Evolutionary conservation across 192 early-diverging fungal genomes (phyloP).

Genomic region (Paraglomus occultum): DNA sequence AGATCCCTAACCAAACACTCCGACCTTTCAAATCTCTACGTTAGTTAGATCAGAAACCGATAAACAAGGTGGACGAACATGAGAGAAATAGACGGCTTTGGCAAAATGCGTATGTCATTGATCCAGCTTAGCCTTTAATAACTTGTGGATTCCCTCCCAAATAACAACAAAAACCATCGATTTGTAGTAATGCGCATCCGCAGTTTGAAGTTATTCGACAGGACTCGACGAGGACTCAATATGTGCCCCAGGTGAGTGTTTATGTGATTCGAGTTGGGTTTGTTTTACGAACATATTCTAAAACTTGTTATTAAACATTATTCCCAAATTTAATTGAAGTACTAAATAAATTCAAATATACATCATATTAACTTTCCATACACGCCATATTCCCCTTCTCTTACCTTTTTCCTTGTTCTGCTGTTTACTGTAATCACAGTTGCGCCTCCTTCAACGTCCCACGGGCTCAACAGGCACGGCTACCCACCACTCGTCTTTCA

Average conservation of each 20-base stretch:
- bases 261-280: no score
- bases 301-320: no score
- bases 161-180: no score
- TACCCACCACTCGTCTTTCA: background rate
- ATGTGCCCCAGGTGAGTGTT: slow-evolving; percentile 20
- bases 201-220: slow-evolving; percentile 13
- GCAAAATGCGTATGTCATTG: slow-evolving; percentile 25
- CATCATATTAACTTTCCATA: no score
- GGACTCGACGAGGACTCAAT: slow-evolving; percentile 23
- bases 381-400: background rate
- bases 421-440: background rate
- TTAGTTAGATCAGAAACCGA: slow-evolving; percentile 27
- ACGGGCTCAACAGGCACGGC: slow-evolving; percentile 7
- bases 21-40: background rate
- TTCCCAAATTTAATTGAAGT: no score
- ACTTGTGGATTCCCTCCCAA: no score
- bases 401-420: background rate
- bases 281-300: no score
- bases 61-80: slow-evolving; percentile 7
- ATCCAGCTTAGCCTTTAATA: no score
- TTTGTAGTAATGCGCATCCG: slow-evolving; percentile 10
- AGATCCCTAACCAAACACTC: background rate
- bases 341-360: no score
- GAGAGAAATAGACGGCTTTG: slow-evolving; percentile 23
- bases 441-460: slow-evolving; percentile 26